Base-by-base conservation (phyloP, 768 basidiomycete species). In the Termitomyces sp. region DNA sequence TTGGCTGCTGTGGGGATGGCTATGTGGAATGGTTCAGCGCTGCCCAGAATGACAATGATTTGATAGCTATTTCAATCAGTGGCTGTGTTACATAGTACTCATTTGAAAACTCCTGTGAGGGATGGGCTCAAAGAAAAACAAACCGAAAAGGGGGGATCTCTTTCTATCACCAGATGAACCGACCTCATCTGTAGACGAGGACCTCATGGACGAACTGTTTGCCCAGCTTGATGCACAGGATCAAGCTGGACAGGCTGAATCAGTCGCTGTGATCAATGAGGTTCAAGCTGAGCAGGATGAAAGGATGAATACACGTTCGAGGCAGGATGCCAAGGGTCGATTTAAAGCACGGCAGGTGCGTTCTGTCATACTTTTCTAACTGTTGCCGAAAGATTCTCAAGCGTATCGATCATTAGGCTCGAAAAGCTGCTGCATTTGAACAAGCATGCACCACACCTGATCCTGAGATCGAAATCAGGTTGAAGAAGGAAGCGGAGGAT, bases 131-230 rank as follows among this genome's bases (percentile, higher is more conserved):
- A 90, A 84, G 67, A 77, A 72, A 66, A 81, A 76, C 61, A 86
- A 83, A 68, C 56, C 73, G 44, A 83, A 82, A 70, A 82, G 84
- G 66, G 55, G 85, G 66, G 55, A 62, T 22, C 23, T 72, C 43
- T 64, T 76, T 15, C 59, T 69, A 25, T 50, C 64, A n/a, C 63
- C 65, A 42, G 59, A 69, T 22, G 62, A 67, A 7, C 65, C 66
- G 15, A 55, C 67, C 0, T 67, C 73, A 29, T 61, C 71, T 18
- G 77, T 79, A 40, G 81, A 86, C 52, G 80, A 83, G 42, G 78
- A 79, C 10, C 76, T 93, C 44, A 76, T 93, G 73, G 80, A 91
- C 59, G 86, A 90, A 62, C 80, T 95, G 1, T 69, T 94, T 44
- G 79, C 84, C 7, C 86, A 91, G 66, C 82, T 95, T 25, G 89